Percentiles rank a stretch among this genome's conserved stretches.
These are phyloP conservation scores for Austroboletus eburneus DNA, from an alignment of 768 basidiomycete genomes.

Conservation along the genomic window DNA sequence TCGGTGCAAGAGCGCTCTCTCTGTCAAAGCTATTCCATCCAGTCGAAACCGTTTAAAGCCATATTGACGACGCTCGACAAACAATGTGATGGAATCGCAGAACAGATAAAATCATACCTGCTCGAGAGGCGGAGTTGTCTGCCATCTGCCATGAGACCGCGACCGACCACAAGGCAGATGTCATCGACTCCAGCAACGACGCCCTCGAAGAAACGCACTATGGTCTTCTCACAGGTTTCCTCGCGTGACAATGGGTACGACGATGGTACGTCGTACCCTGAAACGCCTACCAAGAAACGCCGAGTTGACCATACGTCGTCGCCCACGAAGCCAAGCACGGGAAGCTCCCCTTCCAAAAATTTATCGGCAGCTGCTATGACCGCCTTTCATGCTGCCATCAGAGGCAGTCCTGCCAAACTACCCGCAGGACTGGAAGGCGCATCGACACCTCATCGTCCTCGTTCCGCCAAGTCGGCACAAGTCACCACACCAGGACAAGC, in stretches of 20 bases:
- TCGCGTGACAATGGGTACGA: slow-evolving; percentile 22
- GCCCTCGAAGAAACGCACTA: slow-evolving; percentile 32
- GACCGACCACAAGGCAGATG: background rate
- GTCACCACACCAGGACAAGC: slow-evolving; percentile 8
- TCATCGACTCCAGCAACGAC: slow-evolving; percentile 4
- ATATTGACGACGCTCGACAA: too few species aligned
- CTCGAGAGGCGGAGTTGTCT: too few species aligned
- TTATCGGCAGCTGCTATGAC: background rate
- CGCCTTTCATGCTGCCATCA: slow-evolving; percentile 21
- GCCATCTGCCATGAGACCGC: slow-evolving; percentile 14
- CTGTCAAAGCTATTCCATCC: too few species aligned
- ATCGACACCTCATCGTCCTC: slow-evolving; percentile 24
- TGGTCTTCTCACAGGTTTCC: slow-evolving; percentile 12
- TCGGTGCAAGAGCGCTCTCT: too few species aligned
- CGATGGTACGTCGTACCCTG: slow-evolving; percentile 30
- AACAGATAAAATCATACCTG: too few species aligned
- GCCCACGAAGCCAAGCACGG: slow-evolving; percentile 11
- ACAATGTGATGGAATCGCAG: too few species aligned
- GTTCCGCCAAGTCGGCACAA: slow-evolving; percentile 4
- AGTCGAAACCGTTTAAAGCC: too few species aligned
- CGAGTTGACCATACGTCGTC: slow-evolving; percentile 23
- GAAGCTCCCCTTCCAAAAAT: slow-evolving; percentile 9
- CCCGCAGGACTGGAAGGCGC: slow-evolving; percentile 10
- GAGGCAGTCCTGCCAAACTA: slow-evolving; percentile 1
- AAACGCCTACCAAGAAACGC: slow-evolving; percentile 42